A percentile compares a stretch with the other conserved stretches of the same genome.
Evolutionary conservation across 1,284 basidiomycete genomes (phyloP).

Genomic region (Austropuccinia psidii): DNA sequence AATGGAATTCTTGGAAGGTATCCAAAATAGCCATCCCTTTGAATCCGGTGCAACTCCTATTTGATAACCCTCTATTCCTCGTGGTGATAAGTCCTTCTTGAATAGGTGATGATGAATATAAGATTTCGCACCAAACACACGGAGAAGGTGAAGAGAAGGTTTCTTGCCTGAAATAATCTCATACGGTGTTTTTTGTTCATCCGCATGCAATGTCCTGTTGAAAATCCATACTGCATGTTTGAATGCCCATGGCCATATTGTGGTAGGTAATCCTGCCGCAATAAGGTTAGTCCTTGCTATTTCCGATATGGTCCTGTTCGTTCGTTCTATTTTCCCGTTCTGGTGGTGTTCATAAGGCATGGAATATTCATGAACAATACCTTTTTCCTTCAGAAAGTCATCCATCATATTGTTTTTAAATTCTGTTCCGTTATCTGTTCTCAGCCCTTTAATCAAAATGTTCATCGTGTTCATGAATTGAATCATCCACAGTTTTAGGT

Average conservation of each 20-base stretch:
- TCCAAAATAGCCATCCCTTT: constrained; percentile 2
- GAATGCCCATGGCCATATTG: not conserved
- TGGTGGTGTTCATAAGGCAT: constrained; percentile 7
- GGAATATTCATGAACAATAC: not conserved
- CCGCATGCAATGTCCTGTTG: not conserved
- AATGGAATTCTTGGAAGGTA: too few species aligned
- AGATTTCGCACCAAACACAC: not conserved
- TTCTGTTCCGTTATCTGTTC: too few species aligned
- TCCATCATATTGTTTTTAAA: too few species aligned
- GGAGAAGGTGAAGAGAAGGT: not conserved
- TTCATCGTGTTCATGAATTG: too few species aligned
- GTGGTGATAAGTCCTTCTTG: not conserved
- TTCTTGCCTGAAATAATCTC: too few species aligned
- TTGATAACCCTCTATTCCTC: not conserved
- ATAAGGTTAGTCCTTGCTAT: not conserved
- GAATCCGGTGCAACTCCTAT: not conserved
- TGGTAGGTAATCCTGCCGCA: not conserved
- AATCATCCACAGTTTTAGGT: too few species aligned
- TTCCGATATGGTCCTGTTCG: not conserved
- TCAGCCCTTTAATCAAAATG: too few species aligned
- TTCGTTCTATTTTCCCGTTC: not conserved
- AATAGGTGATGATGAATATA: not conserved
- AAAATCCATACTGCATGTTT: not conserved
- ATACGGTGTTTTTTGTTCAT: not conserved
- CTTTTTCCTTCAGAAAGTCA: not conserved